Evolutionary conservation across 176 grass and related monocot species (phyloP).

Genomic region (Cenchrus americanus): DNA sequence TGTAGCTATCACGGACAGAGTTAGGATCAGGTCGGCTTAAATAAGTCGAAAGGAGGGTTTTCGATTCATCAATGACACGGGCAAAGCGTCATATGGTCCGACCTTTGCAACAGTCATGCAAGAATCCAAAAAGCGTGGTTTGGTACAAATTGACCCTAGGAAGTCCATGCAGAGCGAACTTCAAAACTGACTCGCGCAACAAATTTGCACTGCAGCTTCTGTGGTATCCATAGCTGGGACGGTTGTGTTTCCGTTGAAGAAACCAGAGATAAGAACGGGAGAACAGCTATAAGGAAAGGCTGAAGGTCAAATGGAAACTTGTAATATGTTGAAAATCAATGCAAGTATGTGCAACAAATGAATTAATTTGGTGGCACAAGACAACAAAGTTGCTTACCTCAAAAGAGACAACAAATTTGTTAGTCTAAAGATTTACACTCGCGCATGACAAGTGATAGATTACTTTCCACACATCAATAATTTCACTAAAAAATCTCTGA

Average conservation of each 20-base stretch:
- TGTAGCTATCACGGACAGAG: not conserved
- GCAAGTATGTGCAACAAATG: not conserved
- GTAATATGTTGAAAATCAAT: not conserved
- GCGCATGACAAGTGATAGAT: not conserved
- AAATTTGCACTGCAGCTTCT: not conserved
- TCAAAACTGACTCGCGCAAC: not conserved
- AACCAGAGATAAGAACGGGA: not conserved
- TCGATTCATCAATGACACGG: not conserved
- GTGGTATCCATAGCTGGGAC: not conserved
- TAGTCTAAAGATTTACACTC: not conserved
- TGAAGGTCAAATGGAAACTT: not conserved
- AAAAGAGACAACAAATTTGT: not conserved
- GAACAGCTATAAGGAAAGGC: not conserved
- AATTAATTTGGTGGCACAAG: not conserved
- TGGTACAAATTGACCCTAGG: slow-evolving; percentile 7
- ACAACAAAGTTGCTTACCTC: not conserved
- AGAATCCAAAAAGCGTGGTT: slow-evolving; percentile 32
- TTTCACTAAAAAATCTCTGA: not conserved
- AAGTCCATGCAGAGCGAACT: not conserved
- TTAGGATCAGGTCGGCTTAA: not conserved
- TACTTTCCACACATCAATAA: not conserved
- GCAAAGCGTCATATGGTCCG: not conserved
- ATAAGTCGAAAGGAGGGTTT: not conserved
- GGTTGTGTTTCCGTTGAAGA: not conserved
- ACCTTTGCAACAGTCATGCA: slow-evolving; percentile 25